Base-by-base conservation (phyloP, 352 stramenopile species). In the Blastocystis sp. region DNA sequence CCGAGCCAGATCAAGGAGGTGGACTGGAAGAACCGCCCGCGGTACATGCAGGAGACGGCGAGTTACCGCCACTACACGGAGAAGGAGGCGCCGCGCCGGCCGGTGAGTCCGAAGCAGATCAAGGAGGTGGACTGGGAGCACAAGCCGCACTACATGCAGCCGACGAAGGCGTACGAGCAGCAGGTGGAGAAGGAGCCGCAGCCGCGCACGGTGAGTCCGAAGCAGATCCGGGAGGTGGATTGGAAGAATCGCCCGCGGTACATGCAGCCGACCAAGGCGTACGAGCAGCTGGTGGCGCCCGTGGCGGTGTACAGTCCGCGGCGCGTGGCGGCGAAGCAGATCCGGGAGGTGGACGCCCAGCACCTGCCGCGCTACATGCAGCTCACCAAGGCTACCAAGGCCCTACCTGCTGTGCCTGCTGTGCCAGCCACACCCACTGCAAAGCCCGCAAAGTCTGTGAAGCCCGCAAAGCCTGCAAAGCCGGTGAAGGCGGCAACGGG, bases 61-160 rank as follows among this genome's bases (percentile, higher is more conserved):
- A 41, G 52, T 0, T 84, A 84, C 48, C 52, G 56, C 34, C 23
- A 43, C 10, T 64, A 62, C 14, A 21, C 69, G 40, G 74, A 53
- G 21, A 62, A 62, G 23, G 74, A 84, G 19, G 11, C 10, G 7
- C 23, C 10, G 0, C 65, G 66, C 4, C 45, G 21, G 10, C 74
- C 9, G 17, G 61, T 84, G 59, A 48, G 19, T 17, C 56, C 74
- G n/a, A 67, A 66, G 28, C 53, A 67, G 41, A 84, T 84, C 74
- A 62, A 62, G 23, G 74, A 84, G 41, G 74, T 84, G 19, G 74
- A 84, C 38, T 59, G 23, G 48, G 7, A 66, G 23, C 34, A 84
- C 74, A 67, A 67, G 74, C 74, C 74, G 21, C 52, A 28, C 21
- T 84, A 84, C 74, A 84, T 84, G 74, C 21, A 67, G 10, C 53